These are phyloP conservation scores for Hypoxylon sp. DNA, from an alignment of 2,329 filamentous ascomycete species.

Conservation along the genomic window DNA sequence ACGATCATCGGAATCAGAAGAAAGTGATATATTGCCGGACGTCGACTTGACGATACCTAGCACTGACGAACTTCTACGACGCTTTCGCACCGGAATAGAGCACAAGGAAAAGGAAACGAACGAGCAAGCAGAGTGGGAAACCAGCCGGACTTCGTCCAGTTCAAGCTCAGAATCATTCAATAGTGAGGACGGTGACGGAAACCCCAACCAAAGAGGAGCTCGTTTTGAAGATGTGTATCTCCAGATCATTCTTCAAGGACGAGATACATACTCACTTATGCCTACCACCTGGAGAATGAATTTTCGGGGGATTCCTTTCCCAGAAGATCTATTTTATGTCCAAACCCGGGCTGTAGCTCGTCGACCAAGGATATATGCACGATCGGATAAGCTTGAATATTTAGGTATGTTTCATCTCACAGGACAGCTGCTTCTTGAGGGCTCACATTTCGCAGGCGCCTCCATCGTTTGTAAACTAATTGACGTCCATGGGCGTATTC, in stretches of 20 bases:
- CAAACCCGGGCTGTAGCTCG: conserved; percentile 36
- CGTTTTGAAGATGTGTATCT: conserved; percentile 43
- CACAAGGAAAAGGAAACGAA: too few relatives aligned
- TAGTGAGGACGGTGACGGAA: too few relatives aligned
- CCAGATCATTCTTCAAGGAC: conserved; percentile 43
- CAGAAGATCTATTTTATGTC: conserved; percentile 44
- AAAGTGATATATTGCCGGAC: too few relatives aligned
- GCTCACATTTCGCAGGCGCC: conserved; percentile 36
- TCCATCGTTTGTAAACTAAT: conserved; percentile 42
- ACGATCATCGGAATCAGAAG: too few relatives aligned
- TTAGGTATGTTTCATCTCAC: conserved; percentile 40
- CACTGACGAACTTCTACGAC: too few relatives aligned
- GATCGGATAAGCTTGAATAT: conserved; percentile 40
- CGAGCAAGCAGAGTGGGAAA: too few relatives aligned
- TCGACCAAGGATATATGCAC: conserved; percentile 46
- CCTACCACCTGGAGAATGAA: conserved; percentile 46
- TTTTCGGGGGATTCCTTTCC: conserved; percentile 45
- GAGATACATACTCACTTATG: conserved; percentile 45
- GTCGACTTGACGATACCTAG: too few relatives aligned
- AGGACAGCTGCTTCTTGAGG: background rate
- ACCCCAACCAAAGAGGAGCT: conserved; percentile 39
- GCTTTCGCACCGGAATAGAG: too few relatives aligned
- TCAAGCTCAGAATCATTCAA: too few relatives aligned
- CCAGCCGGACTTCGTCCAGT: too few relatives aligned
- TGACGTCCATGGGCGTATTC: conserved; percentile 39